These are phyloP conservation scores for Trichoderma arundinaceum DNA, from an alignment of 2,329 filamentous ascomycete genomes.

Conservation along the genomic window DNA sequence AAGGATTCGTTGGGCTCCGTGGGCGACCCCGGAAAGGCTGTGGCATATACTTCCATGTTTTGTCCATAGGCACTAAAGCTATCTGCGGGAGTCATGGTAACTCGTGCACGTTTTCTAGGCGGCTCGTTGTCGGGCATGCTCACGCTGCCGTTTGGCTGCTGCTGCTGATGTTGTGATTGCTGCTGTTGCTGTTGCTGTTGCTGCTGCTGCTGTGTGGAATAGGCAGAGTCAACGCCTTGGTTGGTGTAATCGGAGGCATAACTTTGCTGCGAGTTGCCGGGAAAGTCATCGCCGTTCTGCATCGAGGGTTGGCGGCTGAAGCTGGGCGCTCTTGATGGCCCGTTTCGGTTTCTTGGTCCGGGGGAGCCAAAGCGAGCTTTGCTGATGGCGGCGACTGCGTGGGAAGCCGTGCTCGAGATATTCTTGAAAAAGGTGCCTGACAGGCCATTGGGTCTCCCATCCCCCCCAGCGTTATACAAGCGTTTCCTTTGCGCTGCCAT, in stretches of 20 bases:
- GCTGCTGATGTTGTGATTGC: constrained; percentile 30
- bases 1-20: constrained; percentile 84
- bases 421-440: constrained; percentile 96
- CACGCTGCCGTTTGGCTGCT: constrained; percentile 46
- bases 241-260: constrained; percentile 77
- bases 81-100: constrained; percentile 60
- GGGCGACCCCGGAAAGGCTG: constrained; percentile 69
- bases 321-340: constrained; percentile 69
- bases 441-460: constrained; percentile 68
- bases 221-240: constrained; percentile 65
- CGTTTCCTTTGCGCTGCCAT: constrained; percentile 95
- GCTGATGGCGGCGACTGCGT: constrained; percentile 93
- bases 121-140: constrained; percentile 69
- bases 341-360: constrained; percentile 68
- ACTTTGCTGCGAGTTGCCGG: constrained; percentile 83
- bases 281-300: constrained; percentile 71
- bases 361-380: constrained; percentile 94
- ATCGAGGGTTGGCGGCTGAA: constrained; percentile 75
- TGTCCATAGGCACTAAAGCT: constrained; percentile 62
- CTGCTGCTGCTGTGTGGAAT: constrained; percentile 56
- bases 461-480: constrained; percentile 75
- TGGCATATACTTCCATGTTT: constrained; percentile 52
- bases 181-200: constrained; percentile 39
- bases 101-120: constrained; percentile 76
- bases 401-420: constrained; percentile 90